Conservation (phyloP, 345 rosid genomes). For the Luvunga scandens region DNA sequence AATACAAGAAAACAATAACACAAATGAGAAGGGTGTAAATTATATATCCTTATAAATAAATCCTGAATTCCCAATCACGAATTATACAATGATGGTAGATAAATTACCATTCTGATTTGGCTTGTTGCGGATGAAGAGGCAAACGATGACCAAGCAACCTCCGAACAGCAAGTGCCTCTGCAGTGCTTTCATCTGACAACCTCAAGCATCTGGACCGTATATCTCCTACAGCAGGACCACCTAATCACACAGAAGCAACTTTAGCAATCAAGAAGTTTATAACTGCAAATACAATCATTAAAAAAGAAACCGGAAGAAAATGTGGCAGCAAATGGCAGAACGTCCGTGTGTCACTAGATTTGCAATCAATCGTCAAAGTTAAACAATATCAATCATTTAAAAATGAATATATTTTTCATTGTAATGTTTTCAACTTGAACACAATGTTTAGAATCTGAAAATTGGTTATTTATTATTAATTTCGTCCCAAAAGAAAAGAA, state of each 20-base stretch:
- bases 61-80: not conserved
- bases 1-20: not conserved
- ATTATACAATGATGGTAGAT: not conserved
- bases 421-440: not conserved
- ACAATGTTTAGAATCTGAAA: not conserved
- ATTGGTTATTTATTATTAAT: too few species aligned
- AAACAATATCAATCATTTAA: not conserved
- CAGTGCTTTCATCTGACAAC: constrained; percentile 77
- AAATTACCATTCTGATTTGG: constrained; percentile 85
- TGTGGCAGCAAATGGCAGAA: not conserved
- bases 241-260: constrained; percentile 26
- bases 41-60: not conserved
- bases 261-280: not conserved
- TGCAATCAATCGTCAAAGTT: not conserved
- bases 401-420: too few species aligned
- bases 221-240: constrained; percentile 98
- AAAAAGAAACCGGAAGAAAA: not conserved
- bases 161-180: constrained; percentile 90
- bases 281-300: not conserved
- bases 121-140: constrained; percentile 49
- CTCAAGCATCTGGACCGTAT: constrained; percentile 94
- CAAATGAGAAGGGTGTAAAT: not conserved
- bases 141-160: constrained; percentile 88
- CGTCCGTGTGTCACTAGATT: not conserved
- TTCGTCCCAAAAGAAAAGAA: not conserved